Evolutionary conservation across 176 grass and related monocot genomes (phyloP), one percentile per base, ranked within the genome.

Genomic region (Oryza punctata): DNA sequence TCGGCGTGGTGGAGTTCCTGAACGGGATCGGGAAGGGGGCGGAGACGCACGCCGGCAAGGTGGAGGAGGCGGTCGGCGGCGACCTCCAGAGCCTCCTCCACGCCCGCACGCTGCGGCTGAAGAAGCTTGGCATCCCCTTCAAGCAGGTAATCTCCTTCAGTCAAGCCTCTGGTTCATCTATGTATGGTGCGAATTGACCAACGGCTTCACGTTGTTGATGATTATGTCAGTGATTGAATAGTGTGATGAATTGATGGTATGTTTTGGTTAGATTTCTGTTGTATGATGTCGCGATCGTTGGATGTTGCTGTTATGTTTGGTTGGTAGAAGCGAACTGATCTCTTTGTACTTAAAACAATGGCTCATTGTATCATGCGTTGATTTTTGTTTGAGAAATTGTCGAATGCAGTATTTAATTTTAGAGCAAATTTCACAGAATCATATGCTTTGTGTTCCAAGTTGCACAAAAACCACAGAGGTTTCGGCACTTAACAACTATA

Each of bases 1-100:
- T 97, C 1, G 92, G 95, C 27, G 91, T 93, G 46, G 77, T 90
- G 67, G 92, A 97, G 87, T 97, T 94, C 87, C 74, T 94, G 49
- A 90, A 85, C 10, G 92, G 81, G 26, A 84, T 94, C 46, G 92
- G 95, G 19, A 87, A 91, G 27, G 88, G 95, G n/a, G 92, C 88
- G 61, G 95, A 97, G 63, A 61, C 81, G 23, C 95, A 97, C 79
- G 81, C 72, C 21, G 76, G 88, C 16, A 97, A 94, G 85, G 26
- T 94, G 1, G 95, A 97, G 46, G 81, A 88, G 49, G 90, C 90
- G 4, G 86, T 94, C 8, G 83, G 89, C 15, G 92, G 88, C 23
- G 88, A 94, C 77, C 67, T 98, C 23, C 81, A 91, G 75, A 94
- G 67, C 78, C 84, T 98, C 47, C 92, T 98, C 9, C 86, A 92